Conservation (phyloP, 163 green algal species). For the Chlamydomonas reinhardtii region DNA sequence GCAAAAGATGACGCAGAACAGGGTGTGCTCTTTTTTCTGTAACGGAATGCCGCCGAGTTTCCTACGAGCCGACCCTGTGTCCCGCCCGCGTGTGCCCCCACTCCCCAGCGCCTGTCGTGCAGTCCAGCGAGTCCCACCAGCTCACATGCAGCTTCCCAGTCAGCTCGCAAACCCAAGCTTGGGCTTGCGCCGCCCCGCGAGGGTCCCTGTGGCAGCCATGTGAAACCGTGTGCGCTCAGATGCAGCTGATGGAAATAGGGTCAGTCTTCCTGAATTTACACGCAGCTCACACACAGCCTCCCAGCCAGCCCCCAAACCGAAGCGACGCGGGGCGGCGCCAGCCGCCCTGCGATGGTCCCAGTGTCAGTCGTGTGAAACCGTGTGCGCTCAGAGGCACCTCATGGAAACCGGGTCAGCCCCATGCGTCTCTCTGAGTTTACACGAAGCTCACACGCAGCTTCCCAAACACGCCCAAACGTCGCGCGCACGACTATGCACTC, state of each 20-base stretch:
- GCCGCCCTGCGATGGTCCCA: too few species aligned
- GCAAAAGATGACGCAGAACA: too few species aligned
- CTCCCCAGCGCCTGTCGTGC: constrained; percentile 23
- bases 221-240: neutral
- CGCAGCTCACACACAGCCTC: neutral
- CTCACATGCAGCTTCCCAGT: constrained; percentile 9
- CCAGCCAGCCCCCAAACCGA: too few species aligned
- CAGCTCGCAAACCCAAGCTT: neutral
- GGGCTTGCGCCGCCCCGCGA: too few species aligned
- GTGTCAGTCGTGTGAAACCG: too few species aligned
- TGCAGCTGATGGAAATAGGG: neutral
- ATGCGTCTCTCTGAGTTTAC: too few species aligned
- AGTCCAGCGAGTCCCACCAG: constrained; percentile 1
- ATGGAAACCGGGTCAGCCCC: too few species aligned
- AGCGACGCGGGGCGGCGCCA: neutral
- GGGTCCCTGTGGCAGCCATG: too few species aligned
- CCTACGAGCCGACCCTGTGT: constrained; percentile 5
- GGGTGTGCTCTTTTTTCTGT: constrained; percentile 19
- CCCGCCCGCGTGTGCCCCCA: constrained; percentile 21
- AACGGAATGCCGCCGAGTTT: too few species aligned
- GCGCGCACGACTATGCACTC: neutral
- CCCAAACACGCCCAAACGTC: neutral
- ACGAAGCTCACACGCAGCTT: neutral
- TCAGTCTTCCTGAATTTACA: neutral
- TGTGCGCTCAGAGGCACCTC: too few species aligned